Base-by-base conservation (phyloP, 805 yeast species). In the Pichia scutulata region DNA sequence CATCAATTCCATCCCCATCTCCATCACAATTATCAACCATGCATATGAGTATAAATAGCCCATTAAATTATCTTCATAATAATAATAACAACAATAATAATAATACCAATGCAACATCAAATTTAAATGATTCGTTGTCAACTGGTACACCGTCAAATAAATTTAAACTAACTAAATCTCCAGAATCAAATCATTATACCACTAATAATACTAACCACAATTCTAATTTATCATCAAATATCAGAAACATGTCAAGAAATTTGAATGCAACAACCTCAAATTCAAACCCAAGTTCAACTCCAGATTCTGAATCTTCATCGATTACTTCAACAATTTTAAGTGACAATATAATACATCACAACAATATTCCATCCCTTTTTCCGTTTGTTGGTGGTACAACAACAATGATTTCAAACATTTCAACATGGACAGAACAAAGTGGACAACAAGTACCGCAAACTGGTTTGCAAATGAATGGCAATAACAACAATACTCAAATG, bases 371-470 rank as follows among this genome's bases (percentile, higher is more conserved):
- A 60, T 7, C 57, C 39, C 54, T 63, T 28, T 52, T 65, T 40
- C 70, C 70, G 25, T 67, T 69, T 55, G 69, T 64, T 28, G 77
- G 75, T 14, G 72, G 82, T 24, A 76, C 83, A 1, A 78, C 77
- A 40, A 74, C 74, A 30, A 80, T 80, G 85, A 80, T 80, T 57
- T 78, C 71, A 58, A 78, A 79, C 56, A 80, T 80, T 37, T 77
- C 82, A 0, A 75, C 74, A 1, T 80, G 85, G 85, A 79, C 83
- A 0, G 78, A 75, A 19, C 74, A 71, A 52, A 64, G 70, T 33
- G 75, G 74, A 36, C 74, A 69, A 50, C 71, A 68, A 52, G 62
- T 68, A 21, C 70, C 69, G 14, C 69, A 66, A 49, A 64, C 69
- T 3, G 70, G 71, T 2, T 53, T 66, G 28, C 61, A 59, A 16